A percentile compares a stretch with the other conserved stretches of the same genome.
These are phyloP conservation scores for Nepenthes alata DNA, from an alignment of 179 eudicot species.

Conservation along the genomic window DNA sequence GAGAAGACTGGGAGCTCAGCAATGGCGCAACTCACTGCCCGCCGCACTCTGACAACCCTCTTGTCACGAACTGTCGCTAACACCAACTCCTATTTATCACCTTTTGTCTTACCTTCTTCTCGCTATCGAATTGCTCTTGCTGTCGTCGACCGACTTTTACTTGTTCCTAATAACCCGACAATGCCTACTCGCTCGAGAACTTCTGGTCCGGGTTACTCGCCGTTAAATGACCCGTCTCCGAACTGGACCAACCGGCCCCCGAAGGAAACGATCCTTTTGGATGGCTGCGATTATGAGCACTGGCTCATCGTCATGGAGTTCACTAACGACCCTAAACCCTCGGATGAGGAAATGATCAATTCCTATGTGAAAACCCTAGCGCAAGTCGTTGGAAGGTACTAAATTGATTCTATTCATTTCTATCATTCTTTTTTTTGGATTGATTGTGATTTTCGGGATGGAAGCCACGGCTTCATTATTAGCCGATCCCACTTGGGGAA, in stretches of 20 bases:
- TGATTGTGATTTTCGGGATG: too few relatives aligned
- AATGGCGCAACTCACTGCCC: constrained; percentile 49
- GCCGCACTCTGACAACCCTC: constrained; percentile 52
- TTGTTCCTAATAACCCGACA: constrained; percentile 12
- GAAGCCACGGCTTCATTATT: too few relatives aligned
- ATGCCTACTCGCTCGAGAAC: constrained; percentile 36
- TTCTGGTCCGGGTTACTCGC: constrained; percentile 62
- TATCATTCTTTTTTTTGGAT: constrained; percentile 1
- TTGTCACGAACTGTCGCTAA: constrained; percentile 23
- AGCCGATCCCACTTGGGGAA: too few relatives aligned
- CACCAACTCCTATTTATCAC: constrained; percentile 8
- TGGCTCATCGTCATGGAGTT: constrained; percentile 95
- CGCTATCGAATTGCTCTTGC: constrained; percentile 26
- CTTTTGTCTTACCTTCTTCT: constrained; percentile 11
- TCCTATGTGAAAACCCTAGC: constrained; percentile 70
- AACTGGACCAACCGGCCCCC: constrained; percentile 95
- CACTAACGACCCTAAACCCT: constrained; percentile 44
- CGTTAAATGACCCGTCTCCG: constrained; percentile 81
- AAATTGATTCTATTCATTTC: not conserved
- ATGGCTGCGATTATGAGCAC: constrained; percentile 85
- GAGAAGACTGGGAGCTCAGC: too few relatives aligned
- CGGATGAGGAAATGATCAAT: constrained; percentile 53
- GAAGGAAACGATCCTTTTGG: constrained; percentile 64
- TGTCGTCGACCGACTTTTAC: constrained; percentile 12
- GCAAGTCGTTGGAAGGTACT: constrained; percentile 66